phyloP scores from a whole-genome alignment of 345 rosid species.

The Salix udensis region DNA sequence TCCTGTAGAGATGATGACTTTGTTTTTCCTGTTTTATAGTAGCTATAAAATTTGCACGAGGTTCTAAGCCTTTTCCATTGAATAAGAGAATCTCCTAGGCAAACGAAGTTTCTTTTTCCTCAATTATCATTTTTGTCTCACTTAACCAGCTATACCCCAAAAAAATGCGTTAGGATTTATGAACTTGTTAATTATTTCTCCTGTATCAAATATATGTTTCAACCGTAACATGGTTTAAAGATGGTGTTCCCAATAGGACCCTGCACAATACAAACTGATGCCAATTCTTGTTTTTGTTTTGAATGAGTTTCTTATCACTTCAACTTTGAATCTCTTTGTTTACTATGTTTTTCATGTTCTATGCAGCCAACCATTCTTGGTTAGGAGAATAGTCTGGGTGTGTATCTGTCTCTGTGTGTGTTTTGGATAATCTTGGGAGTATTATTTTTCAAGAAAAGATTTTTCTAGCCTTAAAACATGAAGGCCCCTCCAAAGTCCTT shows the following conservation, averaged over 20 bases:
- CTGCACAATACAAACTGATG: background rate
- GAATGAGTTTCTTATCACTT: background rate
- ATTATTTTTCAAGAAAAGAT: background rate
- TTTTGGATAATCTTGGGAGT: background rate
- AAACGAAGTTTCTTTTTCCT: background rate
- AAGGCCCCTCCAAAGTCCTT: background rate
- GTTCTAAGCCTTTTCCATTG: background rate
- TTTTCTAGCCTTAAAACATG: background rate
- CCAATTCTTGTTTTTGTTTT: background rate
- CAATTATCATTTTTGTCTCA: background rate
- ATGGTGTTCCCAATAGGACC: background rate
- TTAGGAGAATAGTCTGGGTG: background rate
- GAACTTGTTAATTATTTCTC: background rate
- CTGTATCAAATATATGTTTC: background rate
- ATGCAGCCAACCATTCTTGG: background rate
- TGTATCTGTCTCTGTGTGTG: background rate
- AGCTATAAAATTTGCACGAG: background rate
- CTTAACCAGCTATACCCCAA: background rate
- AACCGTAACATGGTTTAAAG: background rate
- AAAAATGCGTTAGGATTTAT: background rate
- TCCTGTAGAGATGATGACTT: background rate
- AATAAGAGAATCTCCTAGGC: background rate
- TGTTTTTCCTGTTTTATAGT: background rate
- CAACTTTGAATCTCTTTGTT: background rate
- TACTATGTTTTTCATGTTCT: background rate